Conservation (phyloP, 768 basidiomycete genomes). For the Tricholoma terreum region DNA sequence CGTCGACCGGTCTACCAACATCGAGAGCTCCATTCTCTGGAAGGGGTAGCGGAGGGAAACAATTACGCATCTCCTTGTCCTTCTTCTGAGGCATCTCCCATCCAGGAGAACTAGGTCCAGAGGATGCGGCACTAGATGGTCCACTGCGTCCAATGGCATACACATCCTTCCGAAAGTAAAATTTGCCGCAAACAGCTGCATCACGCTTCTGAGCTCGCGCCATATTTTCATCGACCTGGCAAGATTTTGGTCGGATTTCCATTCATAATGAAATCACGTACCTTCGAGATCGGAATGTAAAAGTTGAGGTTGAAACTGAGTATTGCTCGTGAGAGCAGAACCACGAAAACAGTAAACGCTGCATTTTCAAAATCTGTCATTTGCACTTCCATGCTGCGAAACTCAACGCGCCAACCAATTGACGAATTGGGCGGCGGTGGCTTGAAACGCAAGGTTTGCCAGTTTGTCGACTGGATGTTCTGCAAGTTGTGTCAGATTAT, state of each 20-base stretch:
- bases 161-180: conserved; percentile 88
- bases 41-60: conserved; percentile 60
- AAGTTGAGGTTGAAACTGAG: conserved; percentile 89
- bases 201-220: conserved; percentile 79
- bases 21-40: conserved; percentile 41
- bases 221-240: conserved; percentile 97
- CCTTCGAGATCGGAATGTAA: conserved; percentile 97
- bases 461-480: conserved; percentile 99
- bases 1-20: conserved; percentile 49
- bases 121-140: conserved; percentile 43
- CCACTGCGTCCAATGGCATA: conserved; percentile 54
- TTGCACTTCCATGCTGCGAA: conserved; percentile 98
- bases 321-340: conserved; percentile 91
- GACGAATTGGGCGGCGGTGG: conserved; percentile 90
- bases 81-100: conserved; percentile 41
- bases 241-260: not conserved
- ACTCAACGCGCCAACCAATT: conserved; percentile 98
- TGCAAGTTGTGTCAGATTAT: conserved; percentile 26
- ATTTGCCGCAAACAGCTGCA: conserved; percentile 70
- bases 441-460: conserved; percentile 99
- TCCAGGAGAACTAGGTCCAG: conserved; percentile 36
- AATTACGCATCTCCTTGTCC: conserved; percentile 67
- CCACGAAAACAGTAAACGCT: conserved; percentile 92
- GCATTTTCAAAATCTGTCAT: conserved; percentile 99
- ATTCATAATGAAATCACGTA: conserved; percentile 20